phyloP scores from a whole-genome alignment of 768 basidiomycete genomes.

The Phlebiopsis flavidoalba region DNA sequence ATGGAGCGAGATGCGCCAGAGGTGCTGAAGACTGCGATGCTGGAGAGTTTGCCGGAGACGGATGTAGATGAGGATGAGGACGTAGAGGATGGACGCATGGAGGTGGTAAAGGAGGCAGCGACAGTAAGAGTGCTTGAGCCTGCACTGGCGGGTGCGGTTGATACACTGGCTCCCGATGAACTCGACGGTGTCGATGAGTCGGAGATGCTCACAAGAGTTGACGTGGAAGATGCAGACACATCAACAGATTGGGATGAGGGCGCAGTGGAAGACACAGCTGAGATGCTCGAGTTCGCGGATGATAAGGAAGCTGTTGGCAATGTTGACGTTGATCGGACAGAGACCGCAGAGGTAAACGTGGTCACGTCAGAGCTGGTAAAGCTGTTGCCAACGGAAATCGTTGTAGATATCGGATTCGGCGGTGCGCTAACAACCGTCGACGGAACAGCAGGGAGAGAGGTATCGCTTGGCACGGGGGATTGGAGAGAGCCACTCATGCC shows the following conservation, averaged over 20 bases:
- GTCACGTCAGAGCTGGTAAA: constrained; percentile 14
- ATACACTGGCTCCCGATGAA: not conserved
- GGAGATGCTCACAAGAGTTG: not conserved
- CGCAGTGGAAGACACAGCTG: not conserved
- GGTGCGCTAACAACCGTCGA: constrained; percentile 25
- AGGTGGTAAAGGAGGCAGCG: not conserved
- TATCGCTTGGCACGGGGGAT: constrained; percentile 44
- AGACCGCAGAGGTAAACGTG: not conserved
- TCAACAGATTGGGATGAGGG: not conserved
- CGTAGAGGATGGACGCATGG: not conserved
- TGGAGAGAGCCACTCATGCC: constrained; percentile 58
- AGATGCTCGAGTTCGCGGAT: not conserved
- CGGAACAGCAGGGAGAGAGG: constrained; percentile 36
- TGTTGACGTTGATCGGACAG: not conserved
- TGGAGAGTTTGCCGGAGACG: not conserved
- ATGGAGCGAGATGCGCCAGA: not conserved
- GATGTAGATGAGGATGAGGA: not conserved
- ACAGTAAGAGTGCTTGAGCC: not conserved
- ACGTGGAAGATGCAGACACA: not conserved
- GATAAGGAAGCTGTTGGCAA: not conserved
- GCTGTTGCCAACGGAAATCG: constrained; percentile 33
- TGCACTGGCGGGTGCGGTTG: not conserved
- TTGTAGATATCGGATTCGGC: constrained; percentile 12
- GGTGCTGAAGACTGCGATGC: not conserved
- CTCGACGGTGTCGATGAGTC: not conserved